These are phyloP conservation scores for Cichorium intybus DNA, from an alignment of 140 eudicot species.

Conservation along the genomic window DNA sequence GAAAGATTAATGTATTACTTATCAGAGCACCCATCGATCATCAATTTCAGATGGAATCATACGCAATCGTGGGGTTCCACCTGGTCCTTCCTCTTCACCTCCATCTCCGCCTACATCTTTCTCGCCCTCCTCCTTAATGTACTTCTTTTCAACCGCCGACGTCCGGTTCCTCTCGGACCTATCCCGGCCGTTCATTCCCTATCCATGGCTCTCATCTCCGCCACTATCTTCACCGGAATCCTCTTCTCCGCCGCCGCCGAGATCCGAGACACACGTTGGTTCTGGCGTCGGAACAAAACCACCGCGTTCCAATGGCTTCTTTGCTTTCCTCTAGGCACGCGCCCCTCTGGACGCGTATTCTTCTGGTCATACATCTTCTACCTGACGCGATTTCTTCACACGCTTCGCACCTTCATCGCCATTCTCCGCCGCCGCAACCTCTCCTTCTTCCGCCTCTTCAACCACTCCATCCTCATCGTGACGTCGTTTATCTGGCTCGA, in stretches of 20 bases:
- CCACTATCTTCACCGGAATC: slow-evolving; percentile 57
- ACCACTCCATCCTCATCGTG: slow-evolving; percentile 46
- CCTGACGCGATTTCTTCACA: slow-evolving; percentile 71
- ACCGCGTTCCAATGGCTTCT: slow-evolving; percentile 74
- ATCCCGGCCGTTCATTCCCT: slow-evolving; percentile 42
- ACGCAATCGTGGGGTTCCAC: slow-evolving; percentile 50
- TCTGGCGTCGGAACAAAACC: slow-evolving; percentile 58
- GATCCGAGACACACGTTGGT: slow-evolving; percentile 79
- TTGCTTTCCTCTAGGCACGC: slow-evolving; percentile 84
- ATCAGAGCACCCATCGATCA: slow-evolving; percentile 43
- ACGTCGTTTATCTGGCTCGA: slow-evolving; percentile 77
- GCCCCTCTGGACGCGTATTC: slow-evolving; percentile 84
- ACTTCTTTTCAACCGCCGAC: slow-evolving; percentile 23
- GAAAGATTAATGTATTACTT: slow-evolving; percentile 33
- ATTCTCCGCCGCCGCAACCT: slow-evolving; percentile 35
- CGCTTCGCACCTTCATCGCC: slow-evolving; percentile 43
- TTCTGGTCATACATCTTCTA: slow-evolving; percentile 84
- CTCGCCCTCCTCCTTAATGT: slow-evolving; percentile 28
- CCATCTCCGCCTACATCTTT: slow-evolving; percentile 33
- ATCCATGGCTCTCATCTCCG: slow-evolving; percentile 55
- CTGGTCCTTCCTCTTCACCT: slow-evolving; percentile 47
- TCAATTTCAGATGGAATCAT: slow-evolving; percentile 44
- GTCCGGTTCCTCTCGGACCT: slow-evolving; percentile 43
- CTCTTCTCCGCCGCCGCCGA: slow-evolving; percentile 68
- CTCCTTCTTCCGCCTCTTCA: slow-evolving; percentile 46